Evolutionary conservation across 2,329 filamentous ascomycete genomes (phyloP).

Genomic region (Capronia epimyces): DNA sequence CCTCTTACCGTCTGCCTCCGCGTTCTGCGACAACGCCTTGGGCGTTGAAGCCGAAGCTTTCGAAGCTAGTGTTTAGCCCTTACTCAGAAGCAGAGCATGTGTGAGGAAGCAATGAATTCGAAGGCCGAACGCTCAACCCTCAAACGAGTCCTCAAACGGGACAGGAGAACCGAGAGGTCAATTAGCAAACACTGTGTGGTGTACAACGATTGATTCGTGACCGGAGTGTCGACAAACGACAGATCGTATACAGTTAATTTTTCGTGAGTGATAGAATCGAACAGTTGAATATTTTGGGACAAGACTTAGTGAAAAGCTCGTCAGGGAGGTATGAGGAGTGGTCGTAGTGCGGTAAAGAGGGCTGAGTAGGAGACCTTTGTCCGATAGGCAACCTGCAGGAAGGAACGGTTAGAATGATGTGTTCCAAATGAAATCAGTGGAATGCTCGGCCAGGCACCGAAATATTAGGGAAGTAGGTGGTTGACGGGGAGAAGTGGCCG

Average conservation of each 20-base stretch:
- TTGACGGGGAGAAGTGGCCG: background rate
- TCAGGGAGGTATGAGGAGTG: slow-evolving; percentile 20
- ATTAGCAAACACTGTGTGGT: background rate
- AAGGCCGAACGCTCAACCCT: background rate
- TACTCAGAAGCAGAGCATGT: slow-evolving; percentile 20
- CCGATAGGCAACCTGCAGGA: slow-evolving; percentile 18
- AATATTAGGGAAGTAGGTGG: background rate
- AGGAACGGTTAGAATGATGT: slow-evolving; percentile 11
- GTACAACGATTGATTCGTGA: background rate
- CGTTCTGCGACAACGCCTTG: slow-evolving; percentile 19
- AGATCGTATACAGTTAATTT: slow-evolving; percentile 6
- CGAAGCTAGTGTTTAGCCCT: slow-evolving; percentile 11
- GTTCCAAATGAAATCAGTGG: background rate
- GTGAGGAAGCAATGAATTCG: background rate
- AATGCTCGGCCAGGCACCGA: background rate
- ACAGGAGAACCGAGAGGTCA: background rate
- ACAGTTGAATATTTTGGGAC: slow-evolving; percentile 30
- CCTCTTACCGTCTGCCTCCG: slow-evolving; percentile 22
- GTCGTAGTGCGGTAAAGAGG: background rate
- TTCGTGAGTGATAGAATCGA: background rate
- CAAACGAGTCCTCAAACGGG: slow-evolving; percentile 1
- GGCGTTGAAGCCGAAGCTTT: slow-evolving; percentile 24
- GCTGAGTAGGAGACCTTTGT: slow-evolving; percentile 11
- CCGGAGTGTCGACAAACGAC: slow-evolving; percentile 1
- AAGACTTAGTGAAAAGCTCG: slow-evolving; percentile 52